Evolutionary conservation across 768 basidiomycete genomes (phyloP), one percentile per base, ranked within the genome.

Genomic region (Rubroboletus pulcherrimus): DNA sequence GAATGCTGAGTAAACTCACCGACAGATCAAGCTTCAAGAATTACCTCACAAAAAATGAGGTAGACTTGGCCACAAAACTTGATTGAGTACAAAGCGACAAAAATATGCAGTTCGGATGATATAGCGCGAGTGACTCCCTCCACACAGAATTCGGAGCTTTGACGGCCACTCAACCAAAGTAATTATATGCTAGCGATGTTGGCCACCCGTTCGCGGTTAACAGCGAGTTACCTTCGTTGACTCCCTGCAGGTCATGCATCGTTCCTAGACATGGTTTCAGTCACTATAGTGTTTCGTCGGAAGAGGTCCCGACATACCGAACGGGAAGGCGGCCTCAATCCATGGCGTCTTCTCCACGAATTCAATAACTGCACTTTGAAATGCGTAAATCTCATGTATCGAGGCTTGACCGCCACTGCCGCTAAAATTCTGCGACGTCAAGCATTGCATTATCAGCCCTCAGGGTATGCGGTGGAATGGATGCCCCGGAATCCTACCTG

Each of bases 141-240:
- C 35, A 19, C 29, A 38, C 48, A 12, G 6, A 26, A n/a, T 11
- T 26, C 10, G n/a, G 7, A 19, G 34, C 34, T 11, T 35, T 17
- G 15, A 19, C 11, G 2, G 7, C 31, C 29, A 24, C 24, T 66
- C 56, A 68, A 49, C 68, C 68, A 71, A 89, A 74, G 74, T 83
- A 86, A 34, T 67, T 58, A 19, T 66, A 64, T 26, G 84, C 89
- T 10, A 91, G 81, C 1, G 67, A 71, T 37, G 77, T 89, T 17
- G 84, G 85, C 29, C 61, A 42, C 38, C 79, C 79, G 50, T 73
- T 67, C 26, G 55, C 24, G 19, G 55, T 66, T 72, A 90, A 75
- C 39, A 92, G 74, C 31, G 73, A 70, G 68, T 90, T 84, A 8
- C 67, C 63, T 10, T 65, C 55, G 73, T 84, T 82, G 62, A 91